phyloP scores from a whole-genome alignment of 2,329 filamentous ascomycete species.

The Epichloe bromicola region DNA sequence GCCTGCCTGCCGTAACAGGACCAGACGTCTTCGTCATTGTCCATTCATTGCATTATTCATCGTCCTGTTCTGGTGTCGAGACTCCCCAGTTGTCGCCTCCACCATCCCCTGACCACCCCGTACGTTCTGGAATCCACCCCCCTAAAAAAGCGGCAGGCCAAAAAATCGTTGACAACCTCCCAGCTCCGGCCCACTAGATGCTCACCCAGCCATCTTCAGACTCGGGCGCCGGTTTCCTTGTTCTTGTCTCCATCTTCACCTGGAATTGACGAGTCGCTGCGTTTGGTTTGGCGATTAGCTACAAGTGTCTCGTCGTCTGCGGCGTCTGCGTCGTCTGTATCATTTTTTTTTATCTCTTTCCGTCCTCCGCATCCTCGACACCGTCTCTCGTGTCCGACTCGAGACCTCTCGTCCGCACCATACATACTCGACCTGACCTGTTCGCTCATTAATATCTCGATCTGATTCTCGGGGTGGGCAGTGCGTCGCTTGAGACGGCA shows the following conservation, averaged over 20 bases:
- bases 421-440: not conserved
- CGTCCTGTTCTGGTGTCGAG: not conserved
- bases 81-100: not conserved
- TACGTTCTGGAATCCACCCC: constrained; percentile 6
- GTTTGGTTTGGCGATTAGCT: not conserved
- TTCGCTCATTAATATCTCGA: not conserved
- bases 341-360: not conserved
- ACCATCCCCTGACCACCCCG: constrained; percentile 6
- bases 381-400: constrained; percentile 1
- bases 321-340: not conserved
- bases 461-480: not conserved
- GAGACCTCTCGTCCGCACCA: not conserved
- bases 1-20: too few relatives aligned
- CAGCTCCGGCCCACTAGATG: constrained; percentile 23
- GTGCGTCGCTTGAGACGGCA: not conserved
- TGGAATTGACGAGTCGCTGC: constrained; percentile 11
- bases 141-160: constrained; percentile 24
- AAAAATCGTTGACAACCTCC: constrained; percentile 16
- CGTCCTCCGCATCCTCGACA: constrained; percentile 3
- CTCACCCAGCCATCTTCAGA: constrained; percentile 31
- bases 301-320: not conserved
- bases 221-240: constrained; percentile 21
- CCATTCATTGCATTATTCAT: not conserved
- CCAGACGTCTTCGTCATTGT: too few relatives aligned
- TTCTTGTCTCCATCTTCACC: constrained; percentile 14